Percentiles rank a stretch among this genome's conserved stretches.
phyloP scores from a whole-genome alignment of 2,329 filamentous ascomycete genomes.

The Volutella citrinella region DNA sequence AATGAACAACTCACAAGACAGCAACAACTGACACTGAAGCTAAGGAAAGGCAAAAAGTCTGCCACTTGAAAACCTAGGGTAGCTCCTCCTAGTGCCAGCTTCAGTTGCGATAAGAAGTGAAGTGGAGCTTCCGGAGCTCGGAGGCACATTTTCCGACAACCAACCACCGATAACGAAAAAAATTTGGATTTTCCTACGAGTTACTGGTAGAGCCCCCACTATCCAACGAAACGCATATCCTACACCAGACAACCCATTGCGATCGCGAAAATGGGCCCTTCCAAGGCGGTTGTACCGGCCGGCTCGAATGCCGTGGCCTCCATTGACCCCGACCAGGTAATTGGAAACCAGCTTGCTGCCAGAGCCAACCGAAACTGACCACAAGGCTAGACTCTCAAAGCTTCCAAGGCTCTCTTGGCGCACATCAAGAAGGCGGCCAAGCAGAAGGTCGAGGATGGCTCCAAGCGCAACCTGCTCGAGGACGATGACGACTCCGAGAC shows the following conservation, averaged over 20 bases:
- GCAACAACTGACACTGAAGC: too few relatives aligned
- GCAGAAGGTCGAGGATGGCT: slow-evolving; percentile 41
- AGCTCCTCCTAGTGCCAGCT: too few relatives aligned
- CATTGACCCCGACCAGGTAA: slow-evolving; percentile 42
- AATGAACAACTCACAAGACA: too few relatives aligned
- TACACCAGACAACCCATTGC: slow-evolving; percentile 16
- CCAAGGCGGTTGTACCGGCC: slow-evolving; percentile 36
- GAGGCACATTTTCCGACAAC: slow-evolving; percentile 34
- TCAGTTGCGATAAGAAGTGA: too few relatives aligned
- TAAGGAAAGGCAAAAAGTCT: too few relatives aligned
- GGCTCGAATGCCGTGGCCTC: slow-evolving; percentile 29
- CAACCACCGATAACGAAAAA: slow-evolving; percentile 22
- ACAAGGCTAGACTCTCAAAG: slow-evolving; percentile 55
- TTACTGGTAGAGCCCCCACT: slow-evolving; percentile 27
- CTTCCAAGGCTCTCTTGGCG: slow-evolving; percentile 59
- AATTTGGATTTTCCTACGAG: slow-evolving; percentile 25
- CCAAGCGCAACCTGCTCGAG: slow-evolving; percentile 56
- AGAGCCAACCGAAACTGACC: too few relatives aligned
- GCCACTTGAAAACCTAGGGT: too few relatives aligned
- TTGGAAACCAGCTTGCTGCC: too few relatives aligned
- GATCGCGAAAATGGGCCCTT: slow-evolving; percentile 37
- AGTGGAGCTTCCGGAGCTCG: too few relatives aligned
- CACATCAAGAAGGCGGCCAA: slow-evolving; percentile 58
- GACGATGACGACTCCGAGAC: slow-evolving; percentile 42
- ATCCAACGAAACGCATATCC: slow-evolving; percentile 24